These are phyloP conservation scores for Rhizoclosmatium sp. DNA, from an alignment of 192 early-diverging fungal genomes.

Conservation along the genomic window DNA sequence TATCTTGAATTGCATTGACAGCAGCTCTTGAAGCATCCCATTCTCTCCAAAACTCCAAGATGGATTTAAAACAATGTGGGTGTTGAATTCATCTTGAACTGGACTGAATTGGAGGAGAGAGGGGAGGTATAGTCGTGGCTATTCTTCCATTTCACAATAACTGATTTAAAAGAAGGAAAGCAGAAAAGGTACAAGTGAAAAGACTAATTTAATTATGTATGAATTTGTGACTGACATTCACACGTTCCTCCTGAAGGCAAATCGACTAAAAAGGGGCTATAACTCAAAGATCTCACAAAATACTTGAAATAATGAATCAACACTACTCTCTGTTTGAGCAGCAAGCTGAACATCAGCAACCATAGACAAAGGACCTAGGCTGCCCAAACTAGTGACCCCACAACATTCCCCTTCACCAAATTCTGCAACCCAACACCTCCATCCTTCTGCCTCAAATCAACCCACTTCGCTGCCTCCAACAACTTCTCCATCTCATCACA, in stretches of 20 bases:
- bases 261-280: background rate
- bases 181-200: background rate
- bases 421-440: background rate
- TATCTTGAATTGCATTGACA: constrained; percentile 48
- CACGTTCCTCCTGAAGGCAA: background rate
- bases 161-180: too few relatives aligned
- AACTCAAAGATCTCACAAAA: constrained; percentile 26
- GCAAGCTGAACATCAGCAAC: background rate
- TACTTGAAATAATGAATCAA: constrained; percentile 18
- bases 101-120: too few relatives aligned
- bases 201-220: background rate
- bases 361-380: constrained; percentile 11
- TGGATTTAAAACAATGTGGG: too few relatives aligned
- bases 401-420: constrained; percentile 1
- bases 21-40: constrained; percentile 35
- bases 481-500: background rate
- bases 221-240: background rate
- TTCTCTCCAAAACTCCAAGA: too few relatives aligned
- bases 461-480: background rate
- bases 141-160: too few relatives aligned
- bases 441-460: background rate
- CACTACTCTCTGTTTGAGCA: constrained; percentile 9
- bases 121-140: too few relatives aligned
- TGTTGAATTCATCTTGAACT: too few relatives aligned
- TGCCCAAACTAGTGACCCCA: constrained; percentile 13